Evolutionary conservation across 768 basidiomycete genomes (phyloP).

Genomic region (Lanmaoa rubissima): DNA sequence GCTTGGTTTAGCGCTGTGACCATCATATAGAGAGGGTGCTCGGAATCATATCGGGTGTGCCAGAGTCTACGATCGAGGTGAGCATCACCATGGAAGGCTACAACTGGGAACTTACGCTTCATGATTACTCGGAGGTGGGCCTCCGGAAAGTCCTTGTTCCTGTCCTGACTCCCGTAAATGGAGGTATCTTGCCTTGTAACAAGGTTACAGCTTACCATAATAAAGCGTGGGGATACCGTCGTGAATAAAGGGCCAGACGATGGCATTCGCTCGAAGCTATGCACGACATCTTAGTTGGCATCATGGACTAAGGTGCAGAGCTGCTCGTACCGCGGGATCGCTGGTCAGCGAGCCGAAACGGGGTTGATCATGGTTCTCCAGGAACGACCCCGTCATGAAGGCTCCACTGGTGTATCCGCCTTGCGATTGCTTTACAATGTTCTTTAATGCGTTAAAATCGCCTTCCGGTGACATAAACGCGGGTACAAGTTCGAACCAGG

Average conservation of each 20-base stretch:
- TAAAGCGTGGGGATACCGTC: slow-evolving; percentile 53
- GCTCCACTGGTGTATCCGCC: slow-evolving; percentile 38
- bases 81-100: background rate
- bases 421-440: slow-evolving; percentile 32
- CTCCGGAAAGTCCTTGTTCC: slow-evolving; percentile 50
- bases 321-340: slow-evolving; percentile 39
- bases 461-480: slow-evolving; percentile 39
- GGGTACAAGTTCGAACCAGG: slow-evolving; percentile 42
- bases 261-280: slow-evolving; percentile 45
- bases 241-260: slow-evolving; percentile 48
- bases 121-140: slow-evolving; percentile 45
- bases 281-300: background rate
- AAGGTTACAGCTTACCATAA: slow-evolving; percentile 35
- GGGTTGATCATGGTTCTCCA: slow-evolving; percentile 57
- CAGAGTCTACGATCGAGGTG: slow-evolving; percentile 47
- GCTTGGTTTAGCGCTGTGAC: slow-evolving; percentile 50
- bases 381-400: slow-evolving; percentile 45
- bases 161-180: slow-evolving; percentile 34
- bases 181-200: background rate
- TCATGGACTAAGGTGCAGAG: too few relatives aligned
- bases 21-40: slow-evolving; percentile 48
- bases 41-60: slow-evolving; percentile 52
- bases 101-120: slow-evolving; percentile 40
- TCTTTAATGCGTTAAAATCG: slow-evolving; percentile 33
- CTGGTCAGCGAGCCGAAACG: slow-evolving; percentile 43